Evolutionary conservation across 345 rosid genomes (phyloP).

Genomic region (Citrus maxima): DNA sequence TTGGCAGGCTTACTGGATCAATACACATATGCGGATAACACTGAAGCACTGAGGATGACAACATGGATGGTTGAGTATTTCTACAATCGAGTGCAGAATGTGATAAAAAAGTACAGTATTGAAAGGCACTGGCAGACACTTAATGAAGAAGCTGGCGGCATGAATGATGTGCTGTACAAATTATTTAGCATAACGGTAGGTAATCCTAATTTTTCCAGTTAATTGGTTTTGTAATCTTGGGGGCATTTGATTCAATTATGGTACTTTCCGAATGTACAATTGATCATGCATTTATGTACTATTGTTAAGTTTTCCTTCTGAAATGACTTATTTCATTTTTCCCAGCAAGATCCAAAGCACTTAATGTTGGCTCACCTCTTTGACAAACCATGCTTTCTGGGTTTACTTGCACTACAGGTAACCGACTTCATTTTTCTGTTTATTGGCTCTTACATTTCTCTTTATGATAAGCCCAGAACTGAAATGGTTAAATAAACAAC

Average conservation of each 20-base stretch:
- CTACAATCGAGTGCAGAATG: conserved; percentile 42
- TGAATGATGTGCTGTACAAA: conserved; percentile 53
- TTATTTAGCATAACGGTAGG: conserved; percentile 39
- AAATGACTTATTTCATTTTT: neutral
- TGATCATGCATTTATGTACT: neutral
- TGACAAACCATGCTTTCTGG: conserved; percentile 65
- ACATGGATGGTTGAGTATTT: conserved; percentile 55
- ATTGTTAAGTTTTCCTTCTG: neutral
- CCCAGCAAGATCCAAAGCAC: conserved; percentile 49
- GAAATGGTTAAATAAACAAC: too few species aligned
- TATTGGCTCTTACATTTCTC: neutral
- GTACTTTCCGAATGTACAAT: neutral
- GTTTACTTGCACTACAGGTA: conserved; percentile 52
- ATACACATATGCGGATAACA: conserved; percentile 33
- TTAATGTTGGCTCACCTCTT: conserved; percentile 50
- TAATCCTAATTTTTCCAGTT: neutral
- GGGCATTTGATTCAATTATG: neutral
- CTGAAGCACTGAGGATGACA: conserved; percentile 39
- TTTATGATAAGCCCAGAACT: too few species aligned
- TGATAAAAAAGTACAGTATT: conserved; percentile 29
- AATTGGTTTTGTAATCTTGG: neutral
- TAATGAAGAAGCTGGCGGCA: conserved; percentile 61
- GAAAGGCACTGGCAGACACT: conserved; percentile 47
- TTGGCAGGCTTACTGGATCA: conserved; percentile 58
- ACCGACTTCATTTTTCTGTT: neutral